phyloP scores from a whole-genome alignment of 129 eudicot species.

The Mikania micrantha region DNA sequence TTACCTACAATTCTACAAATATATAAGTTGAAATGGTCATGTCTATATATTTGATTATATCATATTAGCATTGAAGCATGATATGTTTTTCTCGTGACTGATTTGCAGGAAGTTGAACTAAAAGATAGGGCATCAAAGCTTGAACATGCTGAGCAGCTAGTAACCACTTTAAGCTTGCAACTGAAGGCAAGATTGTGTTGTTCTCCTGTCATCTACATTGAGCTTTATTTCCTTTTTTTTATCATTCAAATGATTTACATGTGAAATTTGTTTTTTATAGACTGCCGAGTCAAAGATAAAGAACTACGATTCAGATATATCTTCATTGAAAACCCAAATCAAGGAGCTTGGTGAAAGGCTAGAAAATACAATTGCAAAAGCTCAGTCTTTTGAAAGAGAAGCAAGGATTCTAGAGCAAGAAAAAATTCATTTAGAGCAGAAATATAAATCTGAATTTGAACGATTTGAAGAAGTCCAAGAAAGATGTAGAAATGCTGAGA shows the following conservation, averaged over 20 bases:
- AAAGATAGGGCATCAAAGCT: conserved; percentile 66
- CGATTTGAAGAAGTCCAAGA: conserved; percentile 80
- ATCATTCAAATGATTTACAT: not conserved
- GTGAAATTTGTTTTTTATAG: conserved; percentile 25
- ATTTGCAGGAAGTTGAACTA: conserved; percentile 65
- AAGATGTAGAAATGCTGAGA: conserved; percentile 74
- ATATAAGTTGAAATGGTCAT: not conserved
- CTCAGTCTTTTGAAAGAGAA: conserved; percentile 66
- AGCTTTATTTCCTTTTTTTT: not conserved
- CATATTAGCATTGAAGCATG: not conserved
- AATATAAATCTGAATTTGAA: conserved; percentile 58
- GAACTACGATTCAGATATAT: conserved; percentile 50
- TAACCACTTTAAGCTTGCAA: conserved; percentile 73
- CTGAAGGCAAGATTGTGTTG: conserved; percentile 58
- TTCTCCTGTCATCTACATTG: not conserved
- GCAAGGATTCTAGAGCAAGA: conserved; percentile 66
- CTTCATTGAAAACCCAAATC: conserved; percentile 45
- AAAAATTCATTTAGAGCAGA: conserved; percentile 62
- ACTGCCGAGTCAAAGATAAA: conserved; percentile 76
- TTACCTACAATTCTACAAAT: not conserved
- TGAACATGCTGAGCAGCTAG: conserved; percentile 75
- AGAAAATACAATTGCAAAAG: conserved; percentile 49
- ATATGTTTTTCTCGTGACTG: not conserved
- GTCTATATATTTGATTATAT: not conserved
- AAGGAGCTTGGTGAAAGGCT: conserved; percentile 52